A percentile compares a stretch with the other conserved stretches of the same genome.
Conservation (phyloP, 2,329 filamentous ascomycete genomes). For the Claviceps arundinis region DNA sequence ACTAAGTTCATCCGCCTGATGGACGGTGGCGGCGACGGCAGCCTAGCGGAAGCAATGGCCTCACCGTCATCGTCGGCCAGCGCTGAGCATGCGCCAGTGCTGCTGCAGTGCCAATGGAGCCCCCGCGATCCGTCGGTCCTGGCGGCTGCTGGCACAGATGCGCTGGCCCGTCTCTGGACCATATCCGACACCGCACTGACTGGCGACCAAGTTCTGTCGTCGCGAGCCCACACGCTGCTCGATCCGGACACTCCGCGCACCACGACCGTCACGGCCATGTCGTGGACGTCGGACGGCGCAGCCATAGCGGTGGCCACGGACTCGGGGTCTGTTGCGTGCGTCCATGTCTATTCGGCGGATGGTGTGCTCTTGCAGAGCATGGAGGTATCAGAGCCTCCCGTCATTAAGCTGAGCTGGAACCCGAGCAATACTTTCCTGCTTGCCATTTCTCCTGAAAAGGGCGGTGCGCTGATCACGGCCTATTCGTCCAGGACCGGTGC, state of each 20-base stretch:
- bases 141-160: constrained; percentile 55
- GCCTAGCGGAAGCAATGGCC: constrained; percentile 16
- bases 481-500: constrained; percentile 32
- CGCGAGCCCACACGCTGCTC: constrained; percentile 27
- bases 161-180: constrained; percentile 57
- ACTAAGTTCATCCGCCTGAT: constrained; percentile 48
- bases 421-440: constrained; percentile 40
- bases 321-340: constrained; percentile 33
- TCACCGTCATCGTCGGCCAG: constrained; percentile 24
- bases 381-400: constrained; percentile 44
- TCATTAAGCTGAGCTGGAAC: constrained; percentile 51
- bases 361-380: constrained; percentile 39
- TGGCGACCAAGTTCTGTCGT: constrained; percentile 24
- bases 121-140: constrained; percentile 50
- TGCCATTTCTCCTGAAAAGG: constrained; percentile 41
- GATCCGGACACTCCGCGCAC: constrained; percentile 38
- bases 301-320: constrained; percentile 47
- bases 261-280: constrained; percentile 43
- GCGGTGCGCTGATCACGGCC: constrained; percentile 41
- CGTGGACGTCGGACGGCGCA: constrained; percentile 45
- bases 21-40: constrained; percentile 24
- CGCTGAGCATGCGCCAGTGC: constrained; percentile 41
- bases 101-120: constrained; percentile 59
- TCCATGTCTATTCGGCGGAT: constrained; percentile 43
- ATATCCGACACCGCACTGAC: constrained; percentile 33